Percentiles rank a stretch among this genome's conserved stretches.
These are phyloP conservation scores for Aspergillus sojae DNA, from an alignment of 2,329 filamentous ascomycete genomes.

Conservation along the genomic window DNA sequence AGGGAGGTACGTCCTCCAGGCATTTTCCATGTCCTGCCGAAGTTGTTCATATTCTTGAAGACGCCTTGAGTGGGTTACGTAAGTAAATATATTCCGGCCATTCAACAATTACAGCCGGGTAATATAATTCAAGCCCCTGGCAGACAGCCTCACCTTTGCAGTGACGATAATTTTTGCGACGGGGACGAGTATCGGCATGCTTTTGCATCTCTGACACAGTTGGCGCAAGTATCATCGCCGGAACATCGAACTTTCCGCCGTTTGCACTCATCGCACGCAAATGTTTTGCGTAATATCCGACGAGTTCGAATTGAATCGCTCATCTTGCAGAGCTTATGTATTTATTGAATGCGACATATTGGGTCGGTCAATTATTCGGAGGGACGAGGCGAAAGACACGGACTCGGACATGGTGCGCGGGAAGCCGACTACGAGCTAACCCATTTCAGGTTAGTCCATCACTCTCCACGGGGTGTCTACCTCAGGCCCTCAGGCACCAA, in stretches of 20 bases:
- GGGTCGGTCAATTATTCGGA: not conserved
- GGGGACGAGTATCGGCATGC: slow-evolving; percentile 22
- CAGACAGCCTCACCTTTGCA: slow-evolving; percentile 16
- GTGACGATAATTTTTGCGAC: slow-evolving; percentile 17
- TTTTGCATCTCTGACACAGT: slow-evolving; percentile 20
- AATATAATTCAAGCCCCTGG: not conserved
- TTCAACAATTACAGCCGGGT: not conserved
- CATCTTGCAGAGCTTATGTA: not conserved
- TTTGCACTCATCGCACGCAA: slow-evolving; percentile 24
- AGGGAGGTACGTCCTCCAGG: slow-evolving; percentile 20
- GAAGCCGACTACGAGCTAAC: not conserved
- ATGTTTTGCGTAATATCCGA: slow-evolving; percentile 22
- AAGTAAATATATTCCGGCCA: not conserved
- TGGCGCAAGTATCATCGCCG: slow-evolving; percentile 21
- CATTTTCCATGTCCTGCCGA: slow-evolving; percentile 18
- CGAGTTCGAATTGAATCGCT: not conserved
- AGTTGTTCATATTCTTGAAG: slow-evolving; percentile 18
- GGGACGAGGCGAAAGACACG: not conserved
- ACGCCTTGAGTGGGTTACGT: slow-evolving; percentile 7
- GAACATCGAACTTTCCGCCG: slow-evolving; percentile 25
- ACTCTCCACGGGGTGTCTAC: not conserved
- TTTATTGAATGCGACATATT: not conserved
- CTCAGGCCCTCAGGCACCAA: not conserved
- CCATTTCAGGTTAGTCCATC: not conserved
- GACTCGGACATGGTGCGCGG: not conserved